A percentile compares a stretch with the other conserved stretches of the same genome.
These are phyloP conservation scores for Fusarium succisae DNA, from an alignment of 2,329 filamentous ascomycete genomes.

Conservation along the genomic window DNA sequence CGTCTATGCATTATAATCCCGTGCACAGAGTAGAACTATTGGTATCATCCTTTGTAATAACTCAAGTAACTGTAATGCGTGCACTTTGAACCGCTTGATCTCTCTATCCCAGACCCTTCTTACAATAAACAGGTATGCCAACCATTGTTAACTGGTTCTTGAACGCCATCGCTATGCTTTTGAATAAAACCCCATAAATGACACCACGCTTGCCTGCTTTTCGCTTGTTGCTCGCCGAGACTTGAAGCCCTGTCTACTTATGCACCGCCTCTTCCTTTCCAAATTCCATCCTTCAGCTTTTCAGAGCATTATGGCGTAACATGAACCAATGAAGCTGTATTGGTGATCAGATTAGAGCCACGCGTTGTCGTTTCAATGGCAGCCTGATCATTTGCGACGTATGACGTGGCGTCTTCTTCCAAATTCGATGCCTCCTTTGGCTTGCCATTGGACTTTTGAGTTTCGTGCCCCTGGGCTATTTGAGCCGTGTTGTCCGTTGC, in stretches of 20 bases:
- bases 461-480: conserved; percentile 15
- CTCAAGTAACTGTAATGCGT: not conserved
- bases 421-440: conserved; percentile 9
- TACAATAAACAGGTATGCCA: conserved; percentile 7
- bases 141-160: conserved; percentile 1
- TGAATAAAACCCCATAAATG: conserved; percentile 10
- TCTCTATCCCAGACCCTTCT: not conserved
- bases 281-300: not conserved
- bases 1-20: not conserved
- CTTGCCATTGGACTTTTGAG: conserved; percentile 3
- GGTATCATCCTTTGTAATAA: conserved; percentile 5
- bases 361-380: conserved; percentile 17
- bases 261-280: not conserved
- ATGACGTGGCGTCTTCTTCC: conserved; percentile 14
- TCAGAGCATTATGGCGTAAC: not conserved
- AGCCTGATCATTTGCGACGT: not conserved
- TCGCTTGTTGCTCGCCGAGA: not conserved
- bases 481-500: not conserved
- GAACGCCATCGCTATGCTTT: conserved; percentile 40
- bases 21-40: not conserved
- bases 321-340: not conserved
- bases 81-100: not conserved
- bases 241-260: not conserved
- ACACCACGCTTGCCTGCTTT: not conserved
- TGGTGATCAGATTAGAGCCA: conserved; percentile 1